Evolutionary conservation across 1,139 yeast genomes (phyloP).

Genomic region (Hansenula lynferdii): DNA sequence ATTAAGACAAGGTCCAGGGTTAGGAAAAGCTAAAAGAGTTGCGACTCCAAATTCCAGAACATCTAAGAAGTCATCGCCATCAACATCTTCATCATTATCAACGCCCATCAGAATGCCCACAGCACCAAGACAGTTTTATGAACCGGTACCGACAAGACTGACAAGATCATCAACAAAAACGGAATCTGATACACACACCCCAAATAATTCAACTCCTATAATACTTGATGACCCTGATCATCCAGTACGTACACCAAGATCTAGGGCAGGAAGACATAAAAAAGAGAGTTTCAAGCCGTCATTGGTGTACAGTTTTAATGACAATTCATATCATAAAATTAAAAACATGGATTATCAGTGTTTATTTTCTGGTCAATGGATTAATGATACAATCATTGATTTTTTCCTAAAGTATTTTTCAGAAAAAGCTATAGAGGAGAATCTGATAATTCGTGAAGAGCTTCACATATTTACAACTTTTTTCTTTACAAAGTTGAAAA

Average conservation of each 20-base stretch:
- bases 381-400: slow-evolving; percentile 69
- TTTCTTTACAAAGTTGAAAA: slow-evolving; percentile 65
- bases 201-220: background rate
- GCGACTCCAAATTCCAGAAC: background rate
- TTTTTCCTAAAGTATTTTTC: slow-evolving; percentile 59
- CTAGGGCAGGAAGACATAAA: slow-evolving; percentile 15
- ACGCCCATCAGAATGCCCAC: background rate
- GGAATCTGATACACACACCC: background rate
- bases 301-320: slow-evolving; percentile 43
- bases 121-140: background rate
- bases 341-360: slow-evolving; percentile 62
- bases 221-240: slow-evolving; percentile 1
- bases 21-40: background rate
- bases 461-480: slow-evolving; percentile 78
- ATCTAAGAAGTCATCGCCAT: too few relatives aligned
- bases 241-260: background rate
- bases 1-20: background rate
- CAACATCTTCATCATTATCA: background rate
- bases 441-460: slow-evolving; percentile 21
- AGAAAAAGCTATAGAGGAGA: slow-evolving; percentile 31
- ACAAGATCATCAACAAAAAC: background rate
- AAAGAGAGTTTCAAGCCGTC: slow-evolving; percentile 40
- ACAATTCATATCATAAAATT: slow-evolving; percentile 44
- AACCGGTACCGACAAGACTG: background rate
- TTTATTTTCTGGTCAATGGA: slow-evolving; percentile 67